A percentile compares a stretch with the other conserved stretches of the same genome.
Conservation (phyloP, 805 yeast species). For the Henningerozyma blattae region DNA sequence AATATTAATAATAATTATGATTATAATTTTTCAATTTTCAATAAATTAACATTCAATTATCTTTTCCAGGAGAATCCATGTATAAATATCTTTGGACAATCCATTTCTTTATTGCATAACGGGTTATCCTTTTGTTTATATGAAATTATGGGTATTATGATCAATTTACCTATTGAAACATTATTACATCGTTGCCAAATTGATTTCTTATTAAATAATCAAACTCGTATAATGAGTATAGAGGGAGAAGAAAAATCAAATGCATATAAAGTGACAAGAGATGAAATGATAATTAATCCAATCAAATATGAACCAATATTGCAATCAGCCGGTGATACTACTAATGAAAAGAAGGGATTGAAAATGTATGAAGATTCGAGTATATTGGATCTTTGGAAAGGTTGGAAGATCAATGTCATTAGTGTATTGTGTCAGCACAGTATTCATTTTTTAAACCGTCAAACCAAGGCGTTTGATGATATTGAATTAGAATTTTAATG, state of each 20-base stretch:
- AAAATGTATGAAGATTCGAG: too few relatives aligned
- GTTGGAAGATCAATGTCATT: constrained; percentile 81
- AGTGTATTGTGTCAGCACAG: constrained; percentile 82
- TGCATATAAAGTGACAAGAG: constrained; percentile 20
- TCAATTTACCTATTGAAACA: constrained; percentile 81
- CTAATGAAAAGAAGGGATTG: not conserved
- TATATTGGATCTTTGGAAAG: constrained; percentile 50
- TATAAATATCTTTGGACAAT: constrained; percentile 13
- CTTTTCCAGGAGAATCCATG: constrained; percentile 44
- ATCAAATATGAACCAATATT: constrained; percentile 34
- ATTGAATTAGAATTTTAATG: constrained; percentile 22
- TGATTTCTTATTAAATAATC: constrained; percentile 36
- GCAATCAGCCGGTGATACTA: not conserved
- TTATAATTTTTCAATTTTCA: constrained; percentile 22
- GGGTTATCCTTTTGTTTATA: constrained; percentile 1
- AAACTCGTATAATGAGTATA: not conserved
- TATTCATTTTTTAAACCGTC: constrained; percentile 36
- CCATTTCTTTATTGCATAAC: constrained; percentile 38
- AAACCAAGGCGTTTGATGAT: too few relatives aligned
- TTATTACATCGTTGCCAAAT: constrained; percentile 76
- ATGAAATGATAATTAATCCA: constrained; percentile 47
- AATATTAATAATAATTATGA: constrained; percentile 41
- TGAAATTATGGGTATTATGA: constrained; percentile 42
- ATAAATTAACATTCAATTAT: constrained; percentile 14
- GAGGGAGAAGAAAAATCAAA: constrained; percentile 31